Conservation (phyloP, 768 basidiomycete genomes). For the Tricholoma bakamatsutake region DNA sequence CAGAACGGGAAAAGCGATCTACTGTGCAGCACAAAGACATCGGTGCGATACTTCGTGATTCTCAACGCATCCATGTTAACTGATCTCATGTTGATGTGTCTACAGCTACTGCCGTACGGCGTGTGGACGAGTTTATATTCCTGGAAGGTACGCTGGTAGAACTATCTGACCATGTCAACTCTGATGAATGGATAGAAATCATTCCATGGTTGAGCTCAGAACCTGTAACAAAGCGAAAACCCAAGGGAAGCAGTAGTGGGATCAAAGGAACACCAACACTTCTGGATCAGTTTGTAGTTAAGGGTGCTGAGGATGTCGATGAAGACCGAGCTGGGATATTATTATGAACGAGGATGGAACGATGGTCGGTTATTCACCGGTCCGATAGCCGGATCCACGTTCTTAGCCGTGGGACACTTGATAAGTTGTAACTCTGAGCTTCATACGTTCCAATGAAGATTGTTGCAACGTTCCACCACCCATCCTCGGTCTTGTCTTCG, state of each 20-base stretch:
- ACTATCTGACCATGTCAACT: neutral
- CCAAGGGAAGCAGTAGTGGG: constrained; percentile 22
- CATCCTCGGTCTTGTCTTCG: constrained; percentile 68
- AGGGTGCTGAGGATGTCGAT: constrained; percentile 15
- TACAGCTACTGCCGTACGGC: constrained; percentile 55
- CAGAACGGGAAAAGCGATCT: constrained; percentile 63
- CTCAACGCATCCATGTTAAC: neutral
- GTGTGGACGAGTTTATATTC: constrained; percentile 72
- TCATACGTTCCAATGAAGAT: constrained; percentile 37
- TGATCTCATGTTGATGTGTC: neutral
- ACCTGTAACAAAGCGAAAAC: constrained; percentile 37
- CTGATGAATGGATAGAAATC: constrained; percentile 38
- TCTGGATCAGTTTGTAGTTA: constrained; percentile 46
- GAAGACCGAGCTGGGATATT: constrained; percentile 25
- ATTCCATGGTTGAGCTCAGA: constrained; percentile 47
- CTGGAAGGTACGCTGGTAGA: constrained; percentile 51
- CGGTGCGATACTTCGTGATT: constrained; percentile 38
- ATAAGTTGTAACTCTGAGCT: too few relatives aligned
- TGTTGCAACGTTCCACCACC: constrained; percentile 70
- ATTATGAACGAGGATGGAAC: constrained; percentile 58
- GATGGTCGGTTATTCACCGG: constrained; percentile 21
- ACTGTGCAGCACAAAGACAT: constrained; percentile 79
- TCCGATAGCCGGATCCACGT: constrained; percentile 1
- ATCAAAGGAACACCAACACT: constrained; percentile 30
- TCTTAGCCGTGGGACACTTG: too few relatives aligned